Conservation (phyloP, 257 asterid species). For the Solanum gandarillasii region DNA sequence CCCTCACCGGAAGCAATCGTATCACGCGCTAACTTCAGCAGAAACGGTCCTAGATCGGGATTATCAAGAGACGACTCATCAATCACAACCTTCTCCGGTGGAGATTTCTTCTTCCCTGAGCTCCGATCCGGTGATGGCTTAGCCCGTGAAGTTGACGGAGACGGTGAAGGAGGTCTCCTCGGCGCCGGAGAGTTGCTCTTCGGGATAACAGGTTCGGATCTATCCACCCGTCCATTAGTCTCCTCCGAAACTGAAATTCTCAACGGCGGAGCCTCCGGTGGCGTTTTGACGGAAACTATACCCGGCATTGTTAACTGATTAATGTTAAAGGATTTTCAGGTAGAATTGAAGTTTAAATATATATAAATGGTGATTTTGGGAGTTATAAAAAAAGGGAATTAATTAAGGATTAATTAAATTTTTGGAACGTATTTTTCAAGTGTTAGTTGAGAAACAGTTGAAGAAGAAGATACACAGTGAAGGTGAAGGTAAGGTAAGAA, state of each 20-base stretch:
- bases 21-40: conserved; percentile 80
- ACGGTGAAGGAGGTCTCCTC: conserved; percentile 84
- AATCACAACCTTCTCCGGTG: conserved; percentile 51
- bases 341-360: not conserved
- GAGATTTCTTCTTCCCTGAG: conserved; percentile 72
- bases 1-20: conserved; percentile 93
- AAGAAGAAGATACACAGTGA: not conserved
- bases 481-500: not conserved
- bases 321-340: not conserved
- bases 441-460: conserved; percentile 1
- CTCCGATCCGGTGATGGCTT: conserved; percentile 92
- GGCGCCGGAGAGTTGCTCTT: conserved; percentile 54
- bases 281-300: conserved; percentile 70
- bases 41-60: conserved; percentile 97
- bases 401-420: not conserved
- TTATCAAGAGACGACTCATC: conserved; percentile 81
- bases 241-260: conserved; percentile 49
- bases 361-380: not conserved
- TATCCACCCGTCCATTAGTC: conserved; percentile 35
- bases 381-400: not conserved
- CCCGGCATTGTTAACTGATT: conserved; percentile 59
- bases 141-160: conserved; percentile 85
- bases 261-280: conserved; percentile 65
- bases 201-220: conserved; percentile 48
- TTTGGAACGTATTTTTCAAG: not conserved